Conservation (phyloP, 2,329 filamentous ascomycete species). For the Ophiostoma triangulosporum region DNA sequence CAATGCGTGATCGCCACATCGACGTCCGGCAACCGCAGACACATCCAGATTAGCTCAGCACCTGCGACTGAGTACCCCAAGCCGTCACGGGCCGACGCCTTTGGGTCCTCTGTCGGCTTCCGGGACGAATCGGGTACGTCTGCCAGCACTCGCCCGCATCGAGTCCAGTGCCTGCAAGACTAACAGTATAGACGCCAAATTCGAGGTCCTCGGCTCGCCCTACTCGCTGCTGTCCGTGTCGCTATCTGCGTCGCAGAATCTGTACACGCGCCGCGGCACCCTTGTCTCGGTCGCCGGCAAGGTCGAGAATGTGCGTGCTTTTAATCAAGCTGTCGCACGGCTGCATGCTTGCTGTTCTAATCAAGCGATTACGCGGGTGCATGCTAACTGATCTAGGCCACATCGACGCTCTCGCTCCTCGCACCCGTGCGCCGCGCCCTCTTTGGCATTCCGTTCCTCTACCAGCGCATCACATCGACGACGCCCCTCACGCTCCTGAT, state of each 20-base stretch:
- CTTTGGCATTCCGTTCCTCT: conserved; percentile 85
- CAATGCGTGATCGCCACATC: conserved; percentile 29
- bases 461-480: conserved; percentile 80
- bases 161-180: not conserved
- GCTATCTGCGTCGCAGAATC: conserved; percentile 80
- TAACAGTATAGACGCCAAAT: conserved; percentile 60
- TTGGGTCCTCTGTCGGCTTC: conserved; percentile 30
- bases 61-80: conserved; percentile 42
- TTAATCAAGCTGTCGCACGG: no score
- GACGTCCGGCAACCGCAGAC: conserved; percentile 18
- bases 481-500: conserved; percentile 80
- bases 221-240: conserved; percentile 90
- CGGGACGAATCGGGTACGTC: conserved; percentile 39
- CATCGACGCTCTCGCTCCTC: conserved; percentile 79
- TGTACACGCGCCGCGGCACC: conserved; percentile 86
- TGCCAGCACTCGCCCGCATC: not conserved
- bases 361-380: no score
- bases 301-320: conserved; percentile 71
- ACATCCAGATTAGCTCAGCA: conserved; percentile 49
- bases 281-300: conserved; percentile 83
- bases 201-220: conserved; percentile 83
- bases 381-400: conserved; percentile 56
- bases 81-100: conserved; percentile 36
- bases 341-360: not conserved
- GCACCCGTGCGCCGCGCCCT: conserved; percentile 68